Evolutionary conservation across 176 grass and related monocot genomes (phyloP), one percentile per base, ranked within the genome.

Genomic region (Aegilops tauschii): DNA sequence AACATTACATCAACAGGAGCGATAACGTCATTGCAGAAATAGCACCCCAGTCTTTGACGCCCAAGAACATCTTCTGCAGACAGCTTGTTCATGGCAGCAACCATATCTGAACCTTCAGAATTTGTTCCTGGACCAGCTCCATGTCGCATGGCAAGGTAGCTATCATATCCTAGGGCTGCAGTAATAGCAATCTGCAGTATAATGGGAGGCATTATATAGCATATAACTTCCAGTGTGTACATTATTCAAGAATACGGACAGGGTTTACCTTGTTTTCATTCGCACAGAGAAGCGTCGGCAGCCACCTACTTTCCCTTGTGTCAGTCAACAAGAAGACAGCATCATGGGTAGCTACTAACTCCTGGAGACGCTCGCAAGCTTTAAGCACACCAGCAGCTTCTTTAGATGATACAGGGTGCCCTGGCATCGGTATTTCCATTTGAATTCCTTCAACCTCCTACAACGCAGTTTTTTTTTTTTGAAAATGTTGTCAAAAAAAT

Each of bases 261-360:
- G 80, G 25, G 9, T 16, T 50, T 84, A 92, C 96, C 92, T 98
- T 98, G 74, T 95, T 98, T 89, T 87, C 83, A 59, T 87, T 84
- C 29, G 93, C 61, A 77, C 96, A 98, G 42, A 98, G 83, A 29
- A 98, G 90, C 16, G 96, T 90, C 20, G 96, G 96, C 86, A 98
- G 88, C 96, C 96, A 98, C 49, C 96, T 95, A 81, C 96, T 98
- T 87, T 98, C 96, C 88, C 96, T 89, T 25, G 96, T 98, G 80
- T 98, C 96, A 0, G 96, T 98, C 84, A 98, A 86, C 80, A 98
- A 88, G 84, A 98, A 98, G 76, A 92, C 74, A 56, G 88, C 92
- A 77, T 98, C 96, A 86, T 98, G 96, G n/a, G 88, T 86, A 79
- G 87, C 73, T 65, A 98, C 88, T 58, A 98, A 92, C 52, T 82